Evolutionary conservation across 2,329 filamentous ascomycete species (phyloP).

Genomic region (Fulvia fulva): DNA sequence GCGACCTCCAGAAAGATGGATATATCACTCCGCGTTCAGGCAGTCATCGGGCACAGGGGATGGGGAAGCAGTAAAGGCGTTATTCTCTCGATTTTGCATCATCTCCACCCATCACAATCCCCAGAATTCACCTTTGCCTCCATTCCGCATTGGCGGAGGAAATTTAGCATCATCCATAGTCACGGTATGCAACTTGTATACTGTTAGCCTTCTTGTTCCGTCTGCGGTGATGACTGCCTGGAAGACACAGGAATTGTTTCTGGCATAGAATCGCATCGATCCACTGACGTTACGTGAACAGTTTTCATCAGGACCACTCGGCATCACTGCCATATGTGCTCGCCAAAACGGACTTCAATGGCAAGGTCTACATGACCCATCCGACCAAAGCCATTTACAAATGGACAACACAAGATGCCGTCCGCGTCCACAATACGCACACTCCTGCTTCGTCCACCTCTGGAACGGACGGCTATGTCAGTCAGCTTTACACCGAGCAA

Average conservation of each 20-base stretch:
- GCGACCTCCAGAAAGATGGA: neutral
- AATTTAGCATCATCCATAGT: slow-evolving; percentile 30
- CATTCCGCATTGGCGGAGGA: neutral
- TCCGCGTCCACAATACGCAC: slow-evolving; percentile 65
- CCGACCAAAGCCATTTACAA: slow-evolving; percentile 99
- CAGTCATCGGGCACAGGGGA: slow-evolving; percentile 17
- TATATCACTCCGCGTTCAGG: neutral
- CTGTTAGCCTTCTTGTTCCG: slow-evolving; percentile 7
- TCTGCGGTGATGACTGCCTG: slow-evolving; percentile 17
- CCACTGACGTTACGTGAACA: slow-evolving; percentile 36
- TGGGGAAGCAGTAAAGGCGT: neutral
- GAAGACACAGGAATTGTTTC: neutral
- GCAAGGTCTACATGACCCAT: slow-evolving; percentile 98
- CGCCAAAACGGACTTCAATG: slow-evolving; percentile 95
- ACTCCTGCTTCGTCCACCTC: slow-evolving; percentile 23
- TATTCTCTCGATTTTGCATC: neutral
- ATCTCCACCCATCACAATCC: neutral
- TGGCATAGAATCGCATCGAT: neutral
- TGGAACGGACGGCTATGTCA: slow-evolving; percentile 45
- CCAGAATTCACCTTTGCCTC: neutral
- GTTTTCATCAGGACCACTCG: slow-evolving; percentile 98
- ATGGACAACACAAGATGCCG: slow-evolving; percentile 96
- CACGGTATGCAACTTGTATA: slow-evolving; percentile 31
- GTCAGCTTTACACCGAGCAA: slow-evolving; percentile 83
- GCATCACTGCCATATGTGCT: slow-evolving; percentile 96